Evolutionary conservation across 257 asterid species (phyloP).

Genomic region (Petunia axillaris): DNA sequence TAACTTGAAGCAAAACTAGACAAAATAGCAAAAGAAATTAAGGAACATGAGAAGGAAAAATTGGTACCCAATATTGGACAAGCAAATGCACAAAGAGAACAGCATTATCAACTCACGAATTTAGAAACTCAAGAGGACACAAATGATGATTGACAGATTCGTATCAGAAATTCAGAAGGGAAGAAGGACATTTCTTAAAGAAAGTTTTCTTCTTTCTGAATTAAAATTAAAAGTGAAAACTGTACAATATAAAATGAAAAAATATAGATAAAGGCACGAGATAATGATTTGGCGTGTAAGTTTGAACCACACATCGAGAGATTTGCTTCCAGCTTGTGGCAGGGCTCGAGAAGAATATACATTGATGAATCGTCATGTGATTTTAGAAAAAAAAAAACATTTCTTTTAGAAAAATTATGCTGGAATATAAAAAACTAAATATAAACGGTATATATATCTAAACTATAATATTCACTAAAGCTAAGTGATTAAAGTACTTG

Average conservation of each 20-base stretch:
- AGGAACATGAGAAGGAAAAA: neutral
- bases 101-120: neutral
- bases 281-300: constrained; percentile 81
- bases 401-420: neutral
- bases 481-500: constrained; percentile 53
- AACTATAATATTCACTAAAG: constrained; percentile 7
- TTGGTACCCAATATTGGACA: constrained; percentile 4
- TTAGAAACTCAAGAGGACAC: constrained; percentile 20
- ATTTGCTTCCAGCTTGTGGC: constrained; percentile 43
- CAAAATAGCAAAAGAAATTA: neutral
- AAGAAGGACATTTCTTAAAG: neutral
- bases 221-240: neutral
- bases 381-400: neutral
- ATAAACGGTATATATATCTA: neutral
- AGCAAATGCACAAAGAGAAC: neutral
- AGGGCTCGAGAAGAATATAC: constrained; percentile 70
- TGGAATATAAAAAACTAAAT: neutral
- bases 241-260: neutral
- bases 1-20: neutral
- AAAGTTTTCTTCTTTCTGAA: neutral
- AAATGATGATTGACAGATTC: constrained; percentile 55
- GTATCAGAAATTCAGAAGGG: constrained; percentile 10
- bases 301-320: constrained; percentile 57
- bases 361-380: constrained; percentile 38
- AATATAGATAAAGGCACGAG: constrained; percentile 41